Percentiles rank a stretch among this genome's conserved stretches.
Conservation (phyloP, 441 rosid genomes). For the Aquilaria agallochum region DNA sequence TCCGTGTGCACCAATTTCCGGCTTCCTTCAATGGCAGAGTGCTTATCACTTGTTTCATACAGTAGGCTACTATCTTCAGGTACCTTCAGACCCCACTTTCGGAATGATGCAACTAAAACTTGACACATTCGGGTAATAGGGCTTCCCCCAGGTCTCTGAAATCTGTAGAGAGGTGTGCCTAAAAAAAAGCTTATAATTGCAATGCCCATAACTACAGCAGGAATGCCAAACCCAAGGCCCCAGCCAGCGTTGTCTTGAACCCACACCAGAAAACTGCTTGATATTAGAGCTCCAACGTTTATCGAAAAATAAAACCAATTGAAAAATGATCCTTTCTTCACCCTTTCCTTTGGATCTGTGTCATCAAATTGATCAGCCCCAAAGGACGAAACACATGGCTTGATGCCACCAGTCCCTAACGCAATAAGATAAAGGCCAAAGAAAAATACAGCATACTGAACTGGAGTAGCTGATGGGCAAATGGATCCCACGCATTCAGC, state of each 20-base stretch:
- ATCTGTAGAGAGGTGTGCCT: constrained; percentile 78
- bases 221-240: constrained; percentile 91
- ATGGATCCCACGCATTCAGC: constrained; percentile 45
- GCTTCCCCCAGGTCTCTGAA: constrained; percentile 84
- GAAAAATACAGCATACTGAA: constrained; percentile 68
- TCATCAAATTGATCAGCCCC: constrained; percentile 94
- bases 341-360: constrained; percentile 66
- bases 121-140: constrained; percentile 75
- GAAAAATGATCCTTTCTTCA: constrained; percentile 74
- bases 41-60: constrained; percentile 60
- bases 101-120: constrained; percentile 71
- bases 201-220: constrained; percentile 74
- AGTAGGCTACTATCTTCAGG: constrained; percentile 57
- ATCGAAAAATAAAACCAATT: constrained; percentile 88
- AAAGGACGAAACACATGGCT: constrained; percentile 86
- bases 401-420: constrained; percentile 87
- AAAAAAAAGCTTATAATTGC: constrained; percentile 81
- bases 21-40: constrained; percentile 70
- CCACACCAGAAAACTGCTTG: constrained; percentile 74
- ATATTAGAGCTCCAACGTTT: constrained; percentile 74
- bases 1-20: constrained; percentile 70
- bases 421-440: constrained; percentile 82
- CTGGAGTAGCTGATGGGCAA: constrained; percentile 65
- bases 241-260: constrained; percentile 87
- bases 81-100: constrained; percentile 44